Base-by-base conservation (phyloP, 169 alveolate species). In the Eimeria acervulina region DNA sequence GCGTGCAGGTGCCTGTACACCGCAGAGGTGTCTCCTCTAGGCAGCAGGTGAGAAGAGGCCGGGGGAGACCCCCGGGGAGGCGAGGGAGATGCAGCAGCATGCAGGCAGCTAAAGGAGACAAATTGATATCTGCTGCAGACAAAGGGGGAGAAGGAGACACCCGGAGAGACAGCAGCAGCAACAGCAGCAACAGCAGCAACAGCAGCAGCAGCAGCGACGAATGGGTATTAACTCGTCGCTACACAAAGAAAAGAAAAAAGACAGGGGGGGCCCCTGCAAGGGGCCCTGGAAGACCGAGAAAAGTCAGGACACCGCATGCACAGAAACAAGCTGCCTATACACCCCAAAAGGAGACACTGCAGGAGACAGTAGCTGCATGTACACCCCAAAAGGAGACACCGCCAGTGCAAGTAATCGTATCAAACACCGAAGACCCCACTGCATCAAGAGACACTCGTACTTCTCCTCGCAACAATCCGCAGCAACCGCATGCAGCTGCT, bases 131-230 rank as follows among this genome's bases (percentile, higher is more conserved):
- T 51, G 90, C 26, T 81, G 66, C 66, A 47, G 70, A n/a, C n/a
- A n/a, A 74, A 19, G 47, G 23, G 85, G 47, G 28, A 44, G 85
- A 40, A 1, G 59, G 59, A 51, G 59, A 1, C 59, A 51, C 59
- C 68, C 19, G 28, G 0, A 17, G 68, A 12, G 7, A 28, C 90
- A 47, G 90, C 44, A 6, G 63, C 89, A 38, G 84, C 52, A 72
- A 44, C 74, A 26, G 74, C 74, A 63, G 74, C 74, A 63, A 0
- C 74, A 31, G 81, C 81, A 70, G 44, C 40, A 70, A 13, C 40
- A 31, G 81, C 40, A 28, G 90, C 90, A 63, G 68, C 72, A 81
- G 90, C 90, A 51, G 72, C 70, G 90, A 51, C 17, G 90, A 81
- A 19, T 81, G 90, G 90, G 70, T 7, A 12, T 28, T 47, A 47